Evolutionary conservation across 2,329 filamentous ascomycete genomes (phyloP), one percentile per base, ranked within the genome.

Genomic region (Fusarium austroafricanum): DNA sequence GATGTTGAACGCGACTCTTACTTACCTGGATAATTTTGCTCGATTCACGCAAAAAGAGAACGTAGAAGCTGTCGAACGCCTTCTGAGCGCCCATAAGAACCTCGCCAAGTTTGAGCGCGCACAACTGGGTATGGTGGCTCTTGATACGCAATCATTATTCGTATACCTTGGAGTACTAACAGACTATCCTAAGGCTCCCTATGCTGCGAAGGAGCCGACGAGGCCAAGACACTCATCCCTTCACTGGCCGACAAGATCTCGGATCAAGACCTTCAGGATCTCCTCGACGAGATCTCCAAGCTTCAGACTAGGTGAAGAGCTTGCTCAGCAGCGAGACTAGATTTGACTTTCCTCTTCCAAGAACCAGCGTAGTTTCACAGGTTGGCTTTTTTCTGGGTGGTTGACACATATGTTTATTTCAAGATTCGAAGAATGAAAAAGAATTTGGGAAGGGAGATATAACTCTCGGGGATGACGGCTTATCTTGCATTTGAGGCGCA

Each of bases 21-120:
- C 94, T 76, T 98, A 99, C 81, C 89, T 98, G 54, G 94, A 97
- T 74, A 90, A 94, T 67, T 99, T 99, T 81, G 92, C 94, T 18
- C 92, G 96, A 35, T 98, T 98, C 86, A 97, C 97, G 82, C 90
- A 94, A 75, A 94, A 95, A 79, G 93, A 97, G 79, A 96, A 96
- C 71, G 92, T 97, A 76, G 92, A 97, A 81, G 92, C 93, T n/a
- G 93, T 98, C 31, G 94, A 97, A 80, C 89, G 93, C 61, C 83
- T 97, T 73, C 86, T 97, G 67, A 92, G 92, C 71, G 87, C 90
- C 60, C 91, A 93, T 76, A 88, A 89, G 68, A 89, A 93, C 77
- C 83, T 99, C 72, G 92, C 93, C 75, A 92, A 94, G 78, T 98
- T 98, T 78, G 96, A 99, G 86, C 89, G 93, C 74, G 94, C 93